Conservation (phyloP, 75 land plant genomes). For the Larix kaempferi region DNA sequence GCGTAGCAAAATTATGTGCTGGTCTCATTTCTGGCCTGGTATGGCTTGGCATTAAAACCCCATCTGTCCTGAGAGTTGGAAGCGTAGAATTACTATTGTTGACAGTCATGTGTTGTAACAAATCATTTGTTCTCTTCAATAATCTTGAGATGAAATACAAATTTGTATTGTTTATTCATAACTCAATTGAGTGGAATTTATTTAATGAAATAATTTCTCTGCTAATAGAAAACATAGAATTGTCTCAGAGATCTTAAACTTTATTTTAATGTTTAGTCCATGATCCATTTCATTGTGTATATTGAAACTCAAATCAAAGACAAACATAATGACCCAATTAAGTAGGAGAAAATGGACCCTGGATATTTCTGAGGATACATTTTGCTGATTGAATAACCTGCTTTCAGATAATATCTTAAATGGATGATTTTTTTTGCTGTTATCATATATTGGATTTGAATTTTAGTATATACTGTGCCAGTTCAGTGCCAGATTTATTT, state of each 20-base stretch:
- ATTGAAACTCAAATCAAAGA: background rate
- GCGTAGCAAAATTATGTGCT: background rate
- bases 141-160: constrained; percentile 6
- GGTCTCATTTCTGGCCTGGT: background rate
- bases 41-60: constrained; percentile 9
- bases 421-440: too few relatives aligned
- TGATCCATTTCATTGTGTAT: background rate
- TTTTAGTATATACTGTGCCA: too few relatives aligned
- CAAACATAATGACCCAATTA: background rate
- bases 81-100: background rate
- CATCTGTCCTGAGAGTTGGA: background rate
- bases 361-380: background rate
- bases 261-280: background rate
- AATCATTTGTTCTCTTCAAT: constrained; percentile 9
- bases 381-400: background rate
- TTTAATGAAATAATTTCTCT: background rate
- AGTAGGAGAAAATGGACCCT: background rate
- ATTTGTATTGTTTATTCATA: background rate
- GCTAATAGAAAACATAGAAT: background rate
- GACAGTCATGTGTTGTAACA: background rate
- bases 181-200: constrained; percentile 3
- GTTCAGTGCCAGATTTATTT: too few relatives aligned
- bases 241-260: background rate
- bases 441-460: too few relatives aligned
- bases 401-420: background rate